A percentile compares a stretch with the other conserved stretches of the same genome.
These are phyloP conservation scores for Lactarius quietus DNA, from an alignment of 768 basidiomycete genomes.

Conservation along the genomic window DNA sequence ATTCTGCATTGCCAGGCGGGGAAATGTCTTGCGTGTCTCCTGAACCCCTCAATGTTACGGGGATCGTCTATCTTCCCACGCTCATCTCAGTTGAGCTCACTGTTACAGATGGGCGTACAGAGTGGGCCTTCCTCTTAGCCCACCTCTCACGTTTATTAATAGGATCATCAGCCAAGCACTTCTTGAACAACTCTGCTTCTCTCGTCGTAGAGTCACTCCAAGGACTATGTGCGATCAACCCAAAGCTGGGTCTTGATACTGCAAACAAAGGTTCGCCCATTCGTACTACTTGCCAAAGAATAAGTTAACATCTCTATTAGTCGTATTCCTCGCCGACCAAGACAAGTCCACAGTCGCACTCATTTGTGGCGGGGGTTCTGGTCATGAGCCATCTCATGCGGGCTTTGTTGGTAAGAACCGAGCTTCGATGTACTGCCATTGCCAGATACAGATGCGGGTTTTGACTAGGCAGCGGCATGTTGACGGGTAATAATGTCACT, in stretches of 20 bases:
- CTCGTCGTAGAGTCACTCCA: constrained; percentile 77
- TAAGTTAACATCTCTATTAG: constrained; percentile 34
- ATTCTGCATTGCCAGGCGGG: constrained; percentile 12
- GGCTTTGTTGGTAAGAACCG: constrained; percentile 72
- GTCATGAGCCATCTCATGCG: constrained; percentile 90
- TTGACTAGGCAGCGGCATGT: constrained; percentile 63
- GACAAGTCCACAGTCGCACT: constrained; percentile 69
- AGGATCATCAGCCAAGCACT: constrained; percentile 60
- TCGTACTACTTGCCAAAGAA: background rate
- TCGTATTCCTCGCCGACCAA: constrained; percentile 55
- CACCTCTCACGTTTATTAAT: background rate
- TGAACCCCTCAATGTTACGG: background rate
- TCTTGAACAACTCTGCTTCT: constrained; percentile 64
- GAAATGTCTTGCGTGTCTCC: background rate
- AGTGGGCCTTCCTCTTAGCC: constrained; percentile 1
- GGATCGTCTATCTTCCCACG: constrained; percentile 13
- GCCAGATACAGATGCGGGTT: background rate
- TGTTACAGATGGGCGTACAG: constrained; percentile 11
- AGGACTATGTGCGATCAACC: constrained; percentile 70
- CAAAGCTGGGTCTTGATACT: constrained; percentile 64
- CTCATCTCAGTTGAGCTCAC: constrained; percentile 4
- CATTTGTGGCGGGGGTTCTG: constrained; percentile 81
- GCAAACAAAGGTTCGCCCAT: constrained; percentile 58
- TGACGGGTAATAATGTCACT: constrained; percentile 49
- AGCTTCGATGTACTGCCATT: background rate